A percentile compares a stretch with the other conserved stretches of the same genome.
Evolutionary conservation across 306 rosid genomes (phyloP).

Genomic region (Sophora flavescens): DNA sequence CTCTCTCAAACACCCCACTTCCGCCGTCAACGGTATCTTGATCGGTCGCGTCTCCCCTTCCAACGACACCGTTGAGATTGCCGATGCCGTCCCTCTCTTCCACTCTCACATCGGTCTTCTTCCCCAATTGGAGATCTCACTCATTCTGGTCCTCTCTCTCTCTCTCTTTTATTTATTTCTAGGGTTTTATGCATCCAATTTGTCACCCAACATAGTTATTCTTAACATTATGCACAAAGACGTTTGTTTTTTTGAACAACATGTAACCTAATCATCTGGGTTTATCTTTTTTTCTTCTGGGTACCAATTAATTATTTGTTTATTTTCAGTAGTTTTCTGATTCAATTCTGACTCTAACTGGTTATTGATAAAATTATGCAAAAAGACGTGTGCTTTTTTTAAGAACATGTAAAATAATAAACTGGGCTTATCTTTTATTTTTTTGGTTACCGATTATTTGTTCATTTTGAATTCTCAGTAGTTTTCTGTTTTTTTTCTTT

Average conservation of each 20-base stretch:
- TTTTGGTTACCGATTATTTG: background rate
- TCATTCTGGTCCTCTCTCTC: slow-evolving; percentile 63
- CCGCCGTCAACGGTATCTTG: slow-evolving; percentile 90
- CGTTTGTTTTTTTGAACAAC: slow-evolving; percentile 4
- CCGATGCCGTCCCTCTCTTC: slow-evolving; percentile 93
- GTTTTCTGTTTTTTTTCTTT: background rate
- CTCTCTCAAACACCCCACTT: slow-evolving; percentile 80
- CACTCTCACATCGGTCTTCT: slow-evolving; percentile 92
- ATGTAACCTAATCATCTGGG: slow-evolving; percentile 20
- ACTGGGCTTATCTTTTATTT: background rate
- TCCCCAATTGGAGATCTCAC: slow-evolving; percentile 97
- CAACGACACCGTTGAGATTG: slow-evolving; percentile 73
- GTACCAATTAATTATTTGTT: background rate
- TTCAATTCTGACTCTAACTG: background rate
- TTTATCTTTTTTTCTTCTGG: background rate
- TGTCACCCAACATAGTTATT: too few relatives aligned
- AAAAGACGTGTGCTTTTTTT: background rate
- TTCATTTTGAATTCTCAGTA: background rate
- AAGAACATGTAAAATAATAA: background rate
- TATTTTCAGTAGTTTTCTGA: background rate
- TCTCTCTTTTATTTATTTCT: background rate
- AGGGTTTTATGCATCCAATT: slow-evolving; percentile 37
- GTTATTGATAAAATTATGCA: background rate
- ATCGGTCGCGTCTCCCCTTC: slow-evolving; percentile 79
- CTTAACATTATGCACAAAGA: background rate